Base-by-base conservation (phyloP, 2,329 filamentous ascomycete genomes). In the Akanthomyces dipterigenus region DNA sequence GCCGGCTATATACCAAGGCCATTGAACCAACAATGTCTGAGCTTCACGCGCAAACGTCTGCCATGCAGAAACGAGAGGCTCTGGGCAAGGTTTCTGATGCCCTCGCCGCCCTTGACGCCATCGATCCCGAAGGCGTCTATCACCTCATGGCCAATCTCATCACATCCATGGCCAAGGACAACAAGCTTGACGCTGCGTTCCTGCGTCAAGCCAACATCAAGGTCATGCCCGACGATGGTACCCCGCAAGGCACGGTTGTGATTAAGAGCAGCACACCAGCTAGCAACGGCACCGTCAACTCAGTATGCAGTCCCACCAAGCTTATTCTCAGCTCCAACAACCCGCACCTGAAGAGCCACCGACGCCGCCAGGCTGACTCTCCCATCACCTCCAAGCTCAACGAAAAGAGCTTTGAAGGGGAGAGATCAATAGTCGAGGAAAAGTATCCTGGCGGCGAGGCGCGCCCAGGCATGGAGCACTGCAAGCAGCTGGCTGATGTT, bases 71-170 rank as follows among this genome's bases (percentile, higher is more conserved):
- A 72, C 84, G 93, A 40, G 91, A 96, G 67, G 91, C 91, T 0
- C 82, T 98, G 34, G 90, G 89, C 3, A 86, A 87, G 65, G 80
- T 97, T 14, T 91, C 90, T 0, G 90, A 96, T 71, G 93, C 93
- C 0, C 96, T 95, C 79, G 88, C 88, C 5, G 83, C 87, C 14
- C 81, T 99, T 36, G 91, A 98, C 72, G 86, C 90, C 49, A 81
- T 93, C 34, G 93, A 99, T 69, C 93, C 93, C 0, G 93, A 97
- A 71, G 93, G 93, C 20, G 86, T 93, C 45, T 95, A 93, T 68
- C 87, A 96, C 66, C 81, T 99, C 18, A 81, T 99, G 70, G 89
- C 87, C 69, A 83, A 85, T 61, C 84, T 96, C 65, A 81, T 96
- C 63, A 82, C 90, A n/a, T 84, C 85, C 61, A 82, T 96, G 51